Percentiles rank a stretch among this genome's conserved stretches.
These are phyloP conservation scores for Oldenlandia corymbosa DNA, from an alignment of 257 asterid species.

Conservation along the genomic window DNA sequence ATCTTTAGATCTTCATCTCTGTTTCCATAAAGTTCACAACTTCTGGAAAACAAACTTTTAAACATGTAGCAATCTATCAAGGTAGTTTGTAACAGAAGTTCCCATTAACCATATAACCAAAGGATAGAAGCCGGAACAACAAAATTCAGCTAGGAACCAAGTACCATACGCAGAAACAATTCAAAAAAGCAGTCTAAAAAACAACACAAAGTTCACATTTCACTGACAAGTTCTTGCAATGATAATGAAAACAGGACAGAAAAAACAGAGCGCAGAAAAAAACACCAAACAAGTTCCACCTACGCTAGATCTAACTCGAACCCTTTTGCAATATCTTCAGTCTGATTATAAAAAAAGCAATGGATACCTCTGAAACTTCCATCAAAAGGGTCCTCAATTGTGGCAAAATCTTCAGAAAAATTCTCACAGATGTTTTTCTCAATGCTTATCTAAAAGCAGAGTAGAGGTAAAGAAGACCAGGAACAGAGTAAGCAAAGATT, in stretches of 20 bases:
- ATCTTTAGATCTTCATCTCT: background rate
- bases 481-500: background rate
- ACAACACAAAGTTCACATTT: background rate
- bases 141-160: conserved; percentile 11
- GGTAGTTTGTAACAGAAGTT: background rate
- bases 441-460: conserved; percentile 10
- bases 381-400: conserved; percentile 2
- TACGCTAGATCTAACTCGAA: conserved; percentile 12
- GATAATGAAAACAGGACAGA: too few relatives aligned
- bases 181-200: background rate
- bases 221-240: background rate
- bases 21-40: background rate
- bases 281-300: conserved; percentile 2
- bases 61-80: background rate
- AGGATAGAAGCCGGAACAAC: background rate
- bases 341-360: background rate
- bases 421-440: background rate
- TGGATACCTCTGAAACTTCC: background rate
- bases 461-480: background rate
- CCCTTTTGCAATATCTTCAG: background rate
- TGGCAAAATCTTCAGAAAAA: conserved; percentile 8
- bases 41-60: background rate
- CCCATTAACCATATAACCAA: background rate
- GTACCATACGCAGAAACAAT: background rate
- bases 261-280: too few relatives aligned